These are phyloP conservation scores for Tetrahymena borealis DNA, from an alignment of 73 alveolate species.

Conservation along the genomic window DNA sequence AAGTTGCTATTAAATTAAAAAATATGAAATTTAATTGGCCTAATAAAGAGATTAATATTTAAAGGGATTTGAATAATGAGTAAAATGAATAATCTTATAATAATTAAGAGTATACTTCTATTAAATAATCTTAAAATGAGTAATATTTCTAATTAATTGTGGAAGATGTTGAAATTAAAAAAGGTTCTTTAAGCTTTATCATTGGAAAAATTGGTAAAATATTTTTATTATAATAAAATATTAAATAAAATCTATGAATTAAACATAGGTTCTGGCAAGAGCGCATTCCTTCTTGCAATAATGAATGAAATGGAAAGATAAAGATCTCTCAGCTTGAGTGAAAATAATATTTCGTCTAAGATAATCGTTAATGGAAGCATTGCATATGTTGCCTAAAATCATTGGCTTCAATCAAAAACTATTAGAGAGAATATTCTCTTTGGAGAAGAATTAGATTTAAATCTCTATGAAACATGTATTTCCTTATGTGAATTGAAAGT, in stretches of 20 bases:
- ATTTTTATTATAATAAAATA: no score
- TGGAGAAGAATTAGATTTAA: slow-evolving; percentile 58
- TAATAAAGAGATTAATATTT: no score
- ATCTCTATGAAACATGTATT: slow-evolving; percentile 55
- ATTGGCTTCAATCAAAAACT: slow-evolving; percentile 79
- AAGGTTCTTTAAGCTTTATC: slow-evolving; percentile 16
- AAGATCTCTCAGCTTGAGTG: no score
- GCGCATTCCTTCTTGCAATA: slow-evolving; percentile 23
- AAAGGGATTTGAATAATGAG: no score
- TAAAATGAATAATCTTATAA: no score
- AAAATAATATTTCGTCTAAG: no score
- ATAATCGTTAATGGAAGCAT: slow-evolving; percentile 51
- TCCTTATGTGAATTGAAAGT: slow-evolving; percentile 60
- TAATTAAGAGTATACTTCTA: no score
- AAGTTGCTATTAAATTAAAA: no score
- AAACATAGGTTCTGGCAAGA: slow-evolving; percentile 19
- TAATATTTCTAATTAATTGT: not conserved
- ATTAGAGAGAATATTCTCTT: slow-evolving; percentile 80
- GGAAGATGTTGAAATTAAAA: not conserved
- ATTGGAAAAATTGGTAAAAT: slow-evolving; percentile 30
- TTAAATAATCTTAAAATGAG: no score
- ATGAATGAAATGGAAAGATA: slow-evolving; percentile 44
- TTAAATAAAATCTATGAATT: not conserved
- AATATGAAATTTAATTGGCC: no score
- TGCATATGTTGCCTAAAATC: slow-evolving; percentile 68